A percentile compares a stretch with the other conserved stretches of the same genome.
Evolutionary conservation across 106 monocot genomes (phyloP).

Genomic region (Agapanthus africanus): DNA sequence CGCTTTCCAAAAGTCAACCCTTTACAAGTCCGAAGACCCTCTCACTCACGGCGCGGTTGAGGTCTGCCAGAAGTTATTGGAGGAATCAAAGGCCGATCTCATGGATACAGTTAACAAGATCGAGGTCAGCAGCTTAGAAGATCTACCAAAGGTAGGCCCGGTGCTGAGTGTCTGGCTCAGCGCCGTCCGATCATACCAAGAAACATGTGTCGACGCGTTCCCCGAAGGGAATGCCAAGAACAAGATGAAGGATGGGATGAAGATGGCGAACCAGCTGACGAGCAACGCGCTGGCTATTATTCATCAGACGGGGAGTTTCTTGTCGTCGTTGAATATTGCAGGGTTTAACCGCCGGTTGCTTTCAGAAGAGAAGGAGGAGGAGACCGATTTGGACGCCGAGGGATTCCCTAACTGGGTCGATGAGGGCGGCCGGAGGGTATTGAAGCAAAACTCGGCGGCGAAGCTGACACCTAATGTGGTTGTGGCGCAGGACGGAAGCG

Average conservation of each 20-base stretch:
- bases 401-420: constrained; percentile 37
- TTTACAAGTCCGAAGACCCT: constrained; percentile 34
- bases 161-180: constrained; percentile 74
- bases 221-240: constrained; percentile 63
- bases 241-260: constrained; percentile 58
- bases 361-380: constrained; percentile 1
- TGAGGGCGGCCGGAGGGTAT: constrained; percentile 35
- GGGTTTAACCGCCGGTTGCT: constrained; percentile 21
- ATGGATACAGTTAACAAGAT: constrained; percentile 27
- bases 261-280: constrained; percentile 46
- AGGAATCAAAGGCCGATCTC: constrained; percentile 40
- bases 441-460: constrained; percentile 20
- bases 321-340: constrained; percentile 19
- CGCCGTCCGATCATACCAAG: constrained; percentile 64
- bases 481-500: constrained; percentile 75
- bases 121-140: constrained; percentile 12
- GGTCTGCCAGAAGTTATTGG: constrained; percentile 49
- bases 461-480: constrained; percentile 42
- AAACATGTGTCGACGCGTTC: constrained; percentile 84
- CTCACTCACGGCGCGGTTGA: constrained; percentile 38
- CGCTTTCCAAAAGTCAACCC: constrained; percentile 32
- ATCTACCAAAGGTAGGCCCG: constrained; percentile 27
- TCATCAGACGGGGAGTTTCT: constrained; percentile 21
- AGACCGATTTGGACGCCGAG: not conserved
- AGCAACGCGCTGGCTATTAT: constrained; percentile 79